Base-by-base conservation (phyloP, 2,329 filamentous ascomycete genomes). In the Claviceps digitariae region DNA sequence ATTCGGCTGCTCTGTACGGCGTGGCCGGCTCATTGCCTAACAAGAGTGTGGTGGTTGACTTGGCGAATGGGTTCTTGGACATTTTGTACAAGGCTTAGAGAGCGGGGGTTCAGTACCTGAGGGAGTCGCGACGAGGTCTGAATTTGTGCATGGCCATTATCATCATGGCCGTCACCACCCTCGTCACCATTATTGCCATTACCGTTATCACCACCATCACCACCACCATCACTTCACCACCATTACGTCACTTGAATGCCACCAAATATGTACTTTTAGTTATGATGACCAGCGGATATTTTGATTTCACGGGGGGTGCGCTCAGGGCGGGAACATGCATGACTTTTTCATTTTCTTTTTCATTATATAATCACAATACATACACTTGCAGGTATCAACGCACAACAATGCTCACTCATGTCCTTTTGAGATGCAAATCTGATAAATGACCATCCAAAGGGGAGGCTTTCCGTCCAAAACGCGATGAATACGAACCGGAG, bases 11-110 rank as follows among this genome's bases (percentile, higher is more conserved):
- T 4, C 72, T 98, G 57, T 98, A 98, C 69, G 93, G 93, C 52
- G 90, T 98, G 54, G 93, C 93, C 0, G 93, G 93, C 6, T 94
- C 87, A 63, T 70, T 98, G 68, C 93, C 93, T 1, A 94, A 98
- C 67, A 97, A 97, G 79, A 89, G 86, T 60, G 84, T 98, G 36
- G 90, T 98, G 34, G 87, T 88, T 59, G 88, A 95, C 62, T 71
- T 98, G 65, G 91, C 90, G 1, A 87, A 78, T 60, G 91, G 90
- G 0, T 98, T 97, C 69, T 74, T 97, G 65, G 90, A 97, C 71
- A 84, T 93, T 51, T 67, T 96, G 68, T 96, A 96, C 70, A 95
- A 95, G 75, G 84, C 85, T 56, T 93, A 72, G 71, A 48, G 20
- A 17, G 7, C 8, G 4, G 4, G 25, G n/a, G 25, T 20, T 27